These are phyloP conservation scores for Gamarada debralockiae DNA, from an alignment of 495 filamentous ascomycete genomes.

Conservation along the genomic window DNA sequence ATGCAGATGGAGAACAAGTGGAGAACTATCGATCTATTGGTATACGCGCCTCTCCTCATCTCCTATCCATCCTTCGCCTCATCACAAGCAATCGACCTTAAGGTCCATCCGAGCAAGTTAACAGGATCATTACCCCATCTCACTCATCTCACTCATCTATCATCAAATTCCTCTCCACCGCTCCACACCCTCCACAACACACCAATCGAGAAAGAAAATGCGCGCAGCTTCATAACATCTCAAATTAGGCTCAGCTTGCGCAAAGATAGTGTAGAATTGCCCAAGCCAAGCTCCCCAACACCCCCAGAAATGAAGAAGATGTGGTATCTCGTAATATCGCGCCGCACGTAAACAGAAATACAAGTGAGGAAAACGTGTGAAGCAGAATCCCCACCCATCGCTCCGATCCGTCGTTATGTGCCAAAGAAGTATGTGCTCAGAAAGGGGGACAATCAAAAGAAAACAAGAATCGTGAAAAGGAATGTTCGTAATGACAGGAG, in stretches of 20 bases:
- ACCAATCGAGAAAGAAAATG: not conserved
- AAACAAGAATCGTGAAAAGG: not conserved
- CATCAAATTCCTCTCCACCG: too few species aligned
- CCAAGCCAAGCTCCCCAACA: not conserved
- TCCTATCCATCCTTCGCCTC: too few species aligned
- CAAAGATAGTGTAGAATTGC: not conserved
- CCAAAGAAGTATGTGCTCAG: not conserved
- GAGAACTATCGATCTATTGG: too few species aligned
- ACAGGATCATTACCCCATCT: too few species aligned
- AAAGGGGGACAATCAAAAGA: not conserved
- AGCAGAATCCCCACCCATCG: not conserved
- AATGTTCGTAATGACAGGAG: not conserved
- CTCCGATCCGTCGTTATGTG: conserved; percentile 1
- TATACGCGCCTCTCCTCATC: too few species aligned
- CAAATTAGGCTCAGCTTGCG: not conserved
- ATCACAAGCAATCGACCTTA: too few species aligned
- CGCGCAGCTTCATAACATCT: not conserved
- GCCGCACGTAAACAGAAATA: not conserved
- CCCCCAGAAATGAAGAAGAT: not conserved
- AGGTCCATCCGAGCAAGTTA: too few species aligned
- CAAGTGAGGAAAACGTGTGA: not conserved
- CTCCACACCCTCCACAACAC: too few species aligned
- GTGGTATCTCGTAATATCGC: conserved; percentile 5
- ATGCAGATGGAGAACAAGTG: too few species aligned
- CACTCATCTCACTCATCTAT: too few species aligned